Percentiles rank a stretch among this genome's conserved stretches.
phyloP scores from a whole-genome alignment of 2,329 filamentous ascomycete species.

The Ustulina deusta region DNA sequence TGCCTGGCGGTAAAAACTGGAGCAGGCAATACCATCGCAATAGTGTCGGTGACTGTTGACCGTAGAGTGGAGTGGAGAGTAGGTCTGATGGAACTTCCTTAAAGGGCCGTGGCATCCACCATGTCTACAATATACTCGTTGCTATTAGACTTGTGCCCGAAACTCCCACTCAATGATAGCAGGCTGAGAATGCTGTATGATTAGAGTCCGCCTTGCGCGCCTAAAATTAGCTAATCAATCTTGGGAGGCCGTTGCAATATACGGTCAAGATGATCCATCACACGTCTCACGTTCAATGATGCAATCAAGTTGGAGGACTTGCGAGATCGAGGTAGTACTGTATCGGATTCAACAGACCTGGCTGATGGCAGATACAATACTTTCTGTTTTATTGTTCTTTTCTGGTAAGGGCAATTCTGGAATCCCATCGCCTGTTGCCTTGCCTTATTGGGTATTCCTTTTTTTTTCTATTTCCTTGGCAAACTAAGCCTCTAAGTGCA shows the following conservation, averaged over 20 bases:
- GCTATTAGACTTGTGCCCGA: not conserved
- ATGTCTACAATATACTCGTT: conserved; percentile 1
- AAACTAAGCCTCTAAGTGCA: conserved; percentile 22
- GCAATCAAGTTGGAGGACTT: not conserved
- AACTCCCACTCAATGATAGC: not conserved
- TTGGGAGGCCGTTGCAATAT: not conserved
- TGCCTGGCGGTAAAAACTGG: not conserved
- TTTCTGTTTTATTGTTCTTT: conserved; percentile 20
- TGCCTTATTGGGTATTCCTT: conserved; percentile 20
- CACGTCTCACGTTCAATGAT: conserved; percentile 6
- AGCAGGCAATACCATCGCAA: not conserved
- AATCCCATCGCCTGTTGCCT: conserved; percentile 4
- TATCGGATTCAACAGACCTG: not conserved
- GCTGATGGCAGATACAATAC: conserved; percentile 11
- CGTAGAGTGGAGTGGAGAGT: not conserved
- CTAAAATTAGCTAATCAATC: not conserved
- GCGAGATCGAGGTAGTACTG: conserved; percentile 4
- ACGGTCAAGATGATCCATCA: conserved; percentile 5
- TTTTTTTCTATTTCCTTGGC: conserved; percentile 24
- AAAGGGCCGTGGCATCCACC: conserved; percentile 5
- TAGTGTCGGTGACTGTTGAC: not conserved
- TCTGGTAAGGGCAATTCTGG: conserved; percentile 4
- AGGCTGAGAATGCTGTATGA: not conserved
- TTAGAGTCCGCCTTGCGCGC: conserved; percentile 5
- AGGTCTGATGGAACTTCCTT: not conserved